Evolutionary conservation across 345 rosid genomes (phyloP), one percentile per base, ranked within the genome.

Genomic region (Lenwebbia sp.): DNA sequence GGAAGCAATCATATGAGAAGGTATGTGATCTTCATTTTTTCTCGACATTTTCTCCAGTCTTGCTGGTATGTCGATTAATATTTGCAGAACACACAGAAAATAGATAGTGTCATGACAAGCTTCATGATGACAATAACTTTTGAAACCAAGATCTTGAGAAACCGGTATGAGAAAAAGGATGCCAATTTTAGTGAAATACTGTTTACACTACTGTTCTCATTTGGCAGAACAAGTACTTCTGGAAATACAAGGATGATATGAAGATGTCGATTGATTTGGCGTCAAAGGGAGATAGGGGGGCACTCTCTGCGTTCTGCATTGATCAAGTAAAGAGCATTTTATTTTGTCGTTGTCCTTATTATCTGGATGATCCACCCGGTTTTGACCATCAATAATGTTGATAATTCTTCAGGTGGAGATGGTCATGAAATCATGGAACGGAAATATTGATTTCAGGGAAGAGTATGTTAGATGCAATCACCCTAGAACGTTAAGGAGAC

Each of bases 371-470:
- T 54, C 52, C 56, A 11, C 33, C 83, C 40, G 62, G 28, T 14
- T 52, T 44, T 41, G 49, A 47, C 26, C 49, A 51, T 55, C 85
- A 12, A 70, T 58, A 44, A 74, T 25, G 12, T 83, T 23, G 33
- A 83, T 11, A 30, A 26, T 86, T n/a, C 50, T 84, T 50, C 88
- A 96, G 99, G 95, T 93, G 89, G 96, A 95, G 89, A 88, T 84
- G 22, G 86, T 95, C 85, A 93, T 94, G 96, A 90, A 94, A 84
- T 84, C 89, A 83, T 95, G 96, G 98, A 94, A 93, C 87, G 89
- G 85, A 60, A 86, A 90, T 49, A 94, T 88, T 26, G 96, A 93
- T 87, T 96, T 94, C 88, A 94, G 98, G 74, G 90, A 84, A 62
- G 92, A 94, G 65, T 96, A 96, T 85, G 74, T 90, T 86, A 94